A percentile compares a stretch with the other conserved stretches of the same genome.
Conservation (phyloP, 169 alveolate genomes). For the Plasmodium vinckei region DNA sequence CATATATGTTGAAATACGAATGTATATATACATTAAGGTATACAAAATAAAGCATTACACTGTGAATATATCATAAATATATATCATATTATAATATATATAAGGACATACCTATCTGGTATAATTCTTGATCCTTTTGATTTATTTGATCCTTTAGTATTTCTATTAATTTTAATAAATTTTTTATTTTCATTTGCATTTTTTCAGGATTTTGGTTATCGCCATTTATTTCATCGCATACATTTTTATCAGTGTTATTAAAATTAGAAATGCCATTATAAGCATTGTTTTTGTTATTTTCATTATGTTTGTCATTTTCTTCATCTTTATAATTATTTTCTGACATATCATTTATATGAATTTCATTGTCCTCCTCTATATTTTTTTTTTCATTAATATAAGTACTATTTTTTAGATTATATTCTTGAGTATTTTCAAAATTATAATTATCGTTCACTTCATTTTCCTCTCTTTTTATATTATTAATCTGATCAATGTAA, state of each 20-base stretch:
- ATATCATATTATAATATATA: not conserved
- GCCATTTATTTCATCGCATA: constrained; percentile 20
- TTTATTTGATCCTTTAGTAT: constrained; percentile 58
- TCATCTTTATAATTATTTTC: constrained; percentile 12
- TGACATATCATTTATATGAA: not conserved
- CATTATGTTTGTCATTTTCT: constrained; percentile 11
- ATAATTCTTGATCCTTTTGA: constrained; percentile 64
- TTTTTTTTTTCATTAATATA: not conserved
- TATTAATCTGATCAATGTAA: constrained; percentile 1
- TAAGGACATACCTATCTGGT: constrained; percentile 27
- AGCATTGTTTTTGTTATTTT: not conserved
- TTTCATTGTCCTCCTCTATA: not conserved
- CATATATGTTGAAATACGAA: not conserved
- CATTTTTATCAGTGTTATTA: not conserved
- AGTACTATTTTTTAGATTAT: not conserved
- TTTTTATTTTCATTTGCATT: constrained; percentile 44
- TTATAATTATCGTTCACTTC: not conserved
- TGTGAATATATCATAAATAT: not conserved
- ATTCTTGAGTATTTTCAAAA: constrained; percentile 1
- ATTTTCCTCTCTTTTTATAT: not conserved
- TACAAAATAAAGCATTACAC: not conserved
- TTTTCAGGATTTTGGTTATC: constrained; percentile 26
- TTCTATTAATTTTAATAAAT: constrained; percentile 31
- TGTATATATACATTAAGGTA: not conserved
- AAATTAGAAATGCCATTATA: not conserved